A percentile compares a stretch with the other conserved stretches of the same genome.
These are phyloP conservation scores for Suhomyces terraborum DNA, from an alignment of 1,139 yeast genomes.

Conservation along the genomic window DNA sequence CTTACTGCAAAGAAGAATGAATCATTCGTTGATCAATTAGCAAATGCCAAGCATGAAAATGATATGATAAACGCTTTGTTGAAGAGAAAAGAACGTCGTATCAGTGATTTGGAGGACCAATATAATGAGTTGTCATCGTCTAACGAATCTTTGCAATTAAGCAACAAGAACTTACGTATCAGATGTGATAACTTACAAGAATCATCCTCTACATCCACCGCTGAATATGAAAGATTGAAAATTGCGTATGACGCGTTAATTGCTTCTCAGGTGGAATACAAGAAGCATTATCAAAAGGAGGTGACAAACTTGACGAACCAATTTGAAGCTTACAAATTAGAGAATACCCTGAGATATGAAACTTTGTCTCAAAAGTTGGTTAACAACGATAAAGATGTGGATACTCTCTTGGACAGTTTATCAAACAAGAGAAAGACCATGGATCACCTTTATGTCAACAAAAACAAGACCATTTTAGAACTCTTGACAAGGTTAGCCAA, in stretches of 20 bases:
- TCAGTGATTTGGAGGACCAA: conserved; percentile 61
- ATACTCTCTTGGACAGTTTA: conserved; percentile 45
- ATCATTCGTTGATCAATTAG: conserved; percentile 63
- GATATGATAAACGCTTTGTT: conserved; percentile 65
- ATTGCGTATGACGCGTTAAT: conserved; percentile 64
- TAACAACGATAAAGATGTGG: conserved; percentile 48
- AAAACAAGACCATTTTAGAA: conserved; percentile 48
- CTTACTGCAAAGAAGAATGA: conserved; percentile 54
- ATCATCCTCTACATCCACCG: conserved; percentile 46
- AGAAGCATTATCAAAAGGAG: conserved; percentile 49
- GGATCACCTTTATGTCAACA: conserved; percentile 49
- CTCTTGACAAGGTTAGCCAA: conserved; percentile 47
- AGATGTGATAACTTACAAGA: conserved; percentile 52
- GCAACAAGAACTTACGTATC: conserved; percentile 50
- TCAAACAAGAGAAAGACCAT: conserved; percentile 43
- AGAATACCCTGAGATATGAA: conserved; percentile 34
- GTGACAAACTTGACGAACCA: conserved; percentile 27
- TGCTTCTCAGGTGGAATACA: conserved; percentile 58
- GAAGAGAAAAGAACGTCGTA: conserved; percentile 64
- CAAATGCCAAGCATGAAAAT: conserved; percentile 70
- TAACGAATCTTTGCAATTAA: conserved; percentile 48
- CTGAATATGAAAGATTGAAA: conserved; percentile 60
- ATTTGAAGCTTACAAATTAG: conserved; percentile 43
- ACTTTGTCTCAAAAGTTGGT: conserved; percentile 31
- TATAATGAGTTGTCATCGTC: conserved; percentile 47